Evolutionary conservation across 257 asterid genomes (phyloP).

Genomic region (Penstemon newberryi): DNA sequence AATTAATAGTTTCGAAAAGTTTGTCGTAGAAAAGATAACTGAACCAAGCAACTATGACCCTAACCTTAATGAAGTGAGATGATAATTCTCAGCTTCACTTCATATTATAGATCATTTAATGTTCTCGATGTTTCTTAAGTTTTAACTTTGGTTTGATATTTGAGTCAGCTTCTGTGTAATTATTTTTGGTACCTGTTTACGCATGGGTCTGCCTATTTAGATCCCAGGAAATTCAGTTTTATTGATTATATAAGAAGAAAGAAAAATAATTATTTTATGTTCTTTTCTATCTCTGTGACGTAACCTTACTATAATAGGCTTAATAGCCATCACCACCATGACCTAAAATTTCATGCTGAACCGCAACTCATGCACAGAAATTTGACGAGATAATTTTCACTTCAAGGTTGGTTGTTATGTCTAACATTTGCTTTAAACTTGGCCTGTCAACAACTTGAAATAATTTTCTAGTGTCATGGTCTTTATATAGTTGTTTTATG

Average conservation of each 20-base stretch:
- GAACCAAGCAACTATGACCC: no score
- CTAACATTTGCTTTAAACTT: neutral
- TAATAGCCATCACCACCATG: neutral
- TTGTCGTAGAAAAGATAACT: neutral
- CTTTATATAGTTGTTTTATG: constrained; percentile 12
- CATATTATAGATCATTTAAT: neutral
- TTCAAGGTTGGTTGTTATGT: constrained; percentile 5
- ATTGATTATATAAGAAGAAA: neutral
- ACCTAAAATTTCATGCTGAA: constrained; percentile 1
- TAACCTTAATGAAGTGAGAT: neutral
- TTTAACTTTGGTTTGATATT: neutral
- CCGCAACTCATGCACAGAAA: neutral
- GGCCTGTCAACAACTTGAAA: neutral
- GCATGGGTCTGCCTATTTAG: no score
- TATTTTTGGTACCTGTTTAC: neutral
- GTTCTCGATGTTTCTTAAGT: neutral
- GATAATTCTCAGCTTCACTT: neutral
- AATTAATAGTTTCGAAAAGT: neutral
- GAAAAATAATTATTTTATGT: neutral
- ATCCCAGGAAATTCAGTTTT: constrained; percentile 1
- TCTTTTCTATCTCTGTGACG: neutral
- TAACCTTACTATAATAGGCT: neutral
- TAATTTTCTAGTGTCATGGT: neutral
- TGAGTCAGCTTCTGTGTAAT: neutral
- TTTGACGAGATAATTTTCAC: neutral